These are phyloP conservation scores for Leucocoprinus birnbaumii DNA, from an alignment of 768 basidiomycete genomes.

Conservation along the genomic window DNA sequence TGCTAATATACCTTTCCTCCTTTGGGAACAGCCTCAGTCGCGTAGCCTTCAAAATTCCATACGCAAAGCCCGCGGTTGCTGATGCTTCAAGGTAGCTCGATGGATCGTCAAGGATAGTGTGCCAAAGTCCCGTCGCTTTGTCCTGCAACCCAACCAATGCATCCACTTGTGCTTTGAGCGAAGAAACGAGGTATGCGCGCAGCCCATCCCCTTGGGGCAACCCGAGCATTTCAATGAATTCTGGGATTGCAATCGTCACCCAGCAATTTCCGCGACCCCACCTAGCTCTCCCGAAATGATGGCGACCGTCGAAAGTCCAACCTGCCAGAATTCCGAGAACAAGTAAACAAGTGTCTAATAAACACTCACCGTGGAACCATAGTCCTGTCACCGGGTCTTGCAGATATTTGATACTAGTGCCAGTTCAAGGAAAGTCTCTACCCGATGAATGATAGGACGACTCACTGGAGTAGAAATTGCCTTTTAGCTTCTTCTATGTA, in stretches of 20 bases:
- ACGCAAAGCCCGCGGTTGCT: slow-evolving; percentile 45
- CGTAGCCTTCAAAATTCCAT: slow-evolving; percentile 41
- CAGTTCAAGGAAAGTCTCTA: not conserved
- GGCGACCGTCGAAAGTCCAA: slow-evolving; percentile 43
- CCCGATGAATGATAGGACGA: not conserved
- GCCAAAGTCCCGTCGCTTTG: slow-evolving; percentile 44
- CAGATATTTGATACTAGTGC: slow-evolving; percentile 38
- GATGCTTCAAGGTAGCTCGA: slow-evolving; percentile 50
- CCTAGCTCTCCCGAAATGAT: slow-evolving; percentile 42
- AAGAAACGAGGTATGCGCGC: slow-evolving; percentile 36
- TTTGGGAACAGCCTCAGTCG: slow-evolving; percentile 40
- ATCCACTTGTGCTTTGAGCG: slow-evolving; percentile 43
- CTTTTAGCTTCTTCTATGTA: slow-evolving; percentile 56
- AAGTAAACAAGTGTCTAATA: not conserved
- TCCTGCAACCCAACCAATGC: slow-evolving; percentile 45
- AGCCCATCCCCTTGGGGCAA: slow-evolving; percentile 39
- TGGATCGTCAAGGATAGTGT: slow-evolving; percentile 50
- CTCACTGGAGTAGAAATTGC: slow-evolving; percentile 47
- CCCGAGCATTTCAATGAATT: slow-evolving; percentile 45
- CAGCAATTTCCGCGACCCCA: slow-evolving; percentile 61
- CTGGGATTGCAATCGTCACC: slow-evolving; percentile 43
- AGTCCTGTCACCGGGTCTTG: slow-evolving; percentile 40
- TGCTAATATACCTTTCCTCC: slow-evolving; percentile 33
- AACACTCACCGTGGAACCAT: slow-evolving; percentile 42
- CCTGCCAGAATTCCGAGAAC: slow-evolving; percentile 20